These are phyloP conservation scores for Aegilops bicornis DNA, from an alignment of 176 grass and related monocot genomes.

Conservation along the genomic window DNA sequence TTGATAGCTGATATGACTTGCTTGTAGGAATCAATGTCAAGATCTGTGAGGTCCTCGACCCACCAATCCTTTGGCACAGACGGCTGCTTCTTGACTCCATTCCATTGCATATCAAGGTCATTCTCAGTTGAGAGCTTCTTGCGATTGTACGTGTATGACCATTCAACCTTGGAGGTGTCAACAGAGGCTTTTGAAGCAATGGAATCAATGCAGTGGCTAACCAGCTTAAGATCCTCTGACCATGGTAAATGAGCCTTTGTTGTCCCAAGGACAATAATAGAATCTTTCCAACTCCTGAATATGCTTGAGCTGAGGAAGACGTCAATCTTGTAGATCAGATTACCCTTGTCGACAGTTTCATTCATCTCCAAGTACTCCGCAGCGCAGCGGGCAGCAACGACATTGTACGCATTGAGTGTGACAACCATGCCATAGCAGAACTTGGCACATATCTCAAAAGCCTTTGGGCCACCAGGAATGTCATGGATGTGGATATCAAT, in stretches of 20 bases:
- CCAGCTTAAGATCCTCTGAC: slow-evolving; percentile 90
- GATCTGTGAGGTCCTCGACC: slow-evolving; percentile 83
- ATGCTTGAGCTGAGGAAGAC: slow-evolving; percentile 85
- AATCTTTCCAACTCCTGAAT: slow-evolving; percentile 93
- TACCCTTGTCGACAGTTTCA: slow-evolving; percentile 87
- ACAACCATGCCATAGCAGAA: slow-evolving; percentile 84
- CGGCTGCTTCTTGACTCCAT: slow-evolving; percentile 65
- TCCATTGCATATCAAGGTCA: slow-evolving; percentile 61
- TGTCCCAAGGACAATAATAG: slow-evolving; percentile 90
- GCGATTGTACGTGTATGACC: slow-evolving; percentile 88
- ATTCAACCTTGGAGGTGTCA: slow-evolving; percentile 86
- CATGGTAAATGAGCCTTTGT: slow-evolving; percentile 84
- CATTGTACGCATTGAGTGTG: slow-evolving; percentile 97
- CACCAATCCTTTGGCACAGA: slow-evolving; percentile 95
- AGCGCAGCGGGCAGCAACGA: slow-evolving; percentile 72
- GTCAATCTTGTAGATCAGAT: slow-evolving; percentile 96
- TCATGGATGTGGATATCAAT: slow-evolving; percentile 74
- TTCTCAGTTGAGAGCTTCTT: slow-evolving; percentile 78
- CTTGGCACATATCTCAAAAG: slow-evolving; percentile 95
- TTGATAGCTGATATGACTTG: slow-evolving; percentile 75
- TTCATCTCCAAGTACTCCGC: slow-evolving; percentile 95
- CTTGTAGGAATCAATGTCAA: slow-evolving; percentile 78
- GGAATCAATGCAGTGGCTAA: slow-evolving; percentile 86
- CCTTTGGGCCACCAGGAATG: slow-evolving; percentile 81
- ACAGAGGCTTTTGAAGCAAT: slow-evolving; percentile 80